Conservation (phyloP, 768 basidiomycete genomes). For the Cystofilobasidium bisporidii region DNA sequence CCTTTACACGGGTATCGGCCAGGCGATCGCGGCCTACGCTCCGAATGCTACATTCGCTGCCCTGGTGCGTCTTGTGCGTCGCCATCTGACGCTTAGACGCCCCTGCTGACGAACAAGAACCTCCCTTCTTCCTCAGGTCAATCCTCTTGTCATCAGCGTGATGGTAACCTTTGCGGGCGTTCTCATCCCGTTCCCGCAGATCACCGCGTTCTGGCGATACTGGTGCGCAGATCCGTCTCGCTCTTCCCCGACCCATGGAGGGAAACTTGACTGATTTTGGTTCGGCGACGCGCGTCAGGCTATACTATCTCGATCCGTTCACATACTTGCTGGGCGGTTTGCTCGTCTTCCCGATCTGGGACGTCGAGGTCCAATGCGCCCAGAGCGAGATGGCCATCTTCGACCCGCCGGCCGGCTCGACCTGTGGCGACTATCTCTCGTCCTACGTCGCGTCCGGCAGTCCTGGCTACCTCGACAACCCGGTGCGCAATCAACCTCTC, state of each 20-base stretch:
- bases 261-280: neutral
- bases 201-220: constrained; percentile 30
- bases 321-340: constrained; percentile 12
- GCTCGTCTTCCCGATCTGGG: constrained; percentile 11
- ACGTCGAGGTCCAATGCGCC: neutral
- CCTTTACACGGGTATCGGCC: constrained; percentile 37
- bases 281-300: constrained; percentile 28
- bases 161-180: constrained; percentile 25
- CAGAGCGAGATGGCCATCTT: constrained; percentile 20
- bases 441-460: constrained; percentile 31
- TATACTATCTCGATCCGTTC: constrained; percentile 32
- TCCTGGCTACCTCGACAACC: constrained; percentile 35
- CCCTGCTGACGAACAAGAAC: too few relatives aligned
- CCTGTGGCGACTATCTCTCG: constrained; percentile 36
- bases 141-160: constrained; percentile 34
- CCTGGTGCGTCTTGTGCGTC: constrained; percentile 15
- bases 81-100: too few relatives aligned
- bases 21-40: constrained; percentile 37
- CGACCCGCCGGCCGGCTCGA: constrained; percentile 35
- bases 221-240: neutral
- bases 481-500: neutral
- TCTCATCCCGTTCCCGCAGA: constrained; percentile 21
- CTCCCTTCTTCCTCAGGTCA: constrained; percentile 25
- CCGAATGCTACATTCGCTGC: constrained; percentile 36
- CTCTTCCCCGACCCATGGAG: neutral